A percentile compares a stretch with the other conserved stretches of the same genome.
These are phyloP conservation scores for Fusarium fracticaudum DNA, from an alignment of 2,329 filamentous ascomycete species.

Conservation along the genomic window DNA sequence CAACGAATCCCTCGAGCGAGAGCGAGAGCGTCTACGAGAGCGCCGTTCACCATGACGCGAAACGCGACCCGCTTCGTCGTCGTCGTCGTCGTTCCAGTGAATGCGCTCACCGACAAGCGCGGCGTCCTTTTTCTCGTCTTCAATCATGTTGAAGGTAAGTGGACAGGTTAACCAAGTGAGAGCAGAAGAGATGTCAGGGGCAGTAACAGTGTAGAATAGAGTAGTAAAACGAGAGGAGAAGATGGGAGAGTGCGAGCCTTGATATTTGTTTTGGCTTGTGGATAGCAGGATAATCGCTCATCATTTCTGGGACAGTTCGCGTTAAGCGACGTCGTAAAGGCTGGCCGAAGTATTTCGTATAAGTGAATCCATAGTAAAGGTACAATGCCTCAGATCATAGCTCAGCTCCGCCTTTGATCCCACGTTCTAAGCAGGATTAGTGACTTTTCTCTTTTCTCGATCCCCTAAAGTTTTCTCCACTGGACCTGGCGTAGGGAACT, in stretches of 20 bases:
- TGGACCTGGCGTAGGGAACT: not conserved
- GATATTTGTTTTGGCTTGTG: not conserved
- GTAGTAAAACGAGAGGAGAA: not conserved
- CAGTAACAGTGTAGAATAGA: not conserved
- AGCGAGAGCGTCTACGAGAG: not conserved
- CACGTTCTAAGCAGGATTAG: not conserved
- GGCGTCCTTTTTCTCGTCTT: not conserved
- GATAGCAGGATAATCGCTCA: not conserved
- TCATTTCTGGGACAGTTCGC: not conserved
- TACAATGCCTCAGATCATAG: not conserved
- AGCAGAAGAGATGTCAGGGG: too few species aligned
- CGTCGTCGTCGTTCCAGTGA: slow-evolving; percentile 8
- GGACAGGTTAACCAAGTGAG: not conserved
- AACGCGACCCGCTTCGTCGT: not conserved
- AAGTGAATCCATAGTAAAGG: not conserved
- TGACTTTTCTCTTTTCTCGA: not conserved
- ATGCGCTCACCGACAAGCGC: not conserved
- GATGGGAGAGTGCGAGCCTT: not conserved
- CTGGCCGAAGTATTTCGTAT: not conserved
- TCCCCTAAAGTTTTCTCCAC: not conserved
- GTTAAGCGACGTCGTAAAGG: not conserved
- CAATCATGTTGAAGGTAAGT: not conserved
- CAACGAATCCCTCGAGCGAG: not conserved
- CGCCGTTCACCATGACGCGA: not conserved
- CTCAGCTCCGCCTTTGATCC: not conserved